Evolutionary conservation across 768 basidiomycete species (phyloP).

Genomic region (Phlebiopsis gigantea): DNA sequence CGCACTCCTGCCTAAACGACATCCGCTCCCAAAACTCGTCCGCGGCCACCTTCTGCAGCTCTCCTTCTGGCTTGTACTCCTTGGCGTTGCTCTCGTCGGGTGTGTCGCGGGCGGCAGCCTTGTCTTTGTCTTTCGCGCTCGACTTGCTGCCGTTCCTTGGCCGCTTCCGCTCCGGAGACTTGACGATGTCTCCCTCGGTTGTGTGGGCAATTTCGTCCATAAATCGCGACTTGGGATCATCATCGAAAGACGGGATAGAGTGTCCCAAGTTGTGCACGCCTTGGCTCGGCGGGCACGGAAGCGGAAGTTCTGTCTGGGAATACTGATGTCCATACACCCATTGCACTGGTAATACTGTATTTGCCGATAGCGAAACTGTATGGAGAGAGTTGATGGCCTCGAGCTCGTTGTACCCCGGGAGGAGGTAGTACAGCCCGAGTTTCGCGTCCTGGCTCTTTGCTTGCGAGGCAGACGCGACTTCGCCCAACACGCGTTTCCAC

Average conservation of each 20-base stretch:
- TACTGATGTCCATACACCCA: constrained; percentile 88
- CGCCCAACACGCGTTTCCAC: constrained; percentile 80
- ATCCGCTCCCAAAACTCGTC: constrained; percentile 98
- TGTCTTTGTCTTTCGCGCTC: not conserved
- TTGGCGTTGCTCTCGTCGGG: constrained; percentile 20
- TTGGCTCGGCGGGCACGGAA: constrained; percentile 40
- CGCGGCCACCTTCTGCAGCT: constrained; percentile 51
- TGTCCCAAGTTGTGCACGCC: constrained; percentile 52
- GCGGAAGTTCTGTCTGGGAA: constrained; percentile 34
- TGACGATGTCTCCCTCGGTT: constrained; percentile 50
- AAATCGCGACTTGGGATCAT: constrained; percentile 94
- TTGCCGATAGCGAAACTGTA: constrained; percentile 24
- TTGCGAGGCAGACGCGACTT: constrained; percentile 42
- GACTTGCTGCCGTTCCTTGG: constrained; percentile 28
- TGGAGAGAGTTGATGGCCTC: constrained; percentile 61
- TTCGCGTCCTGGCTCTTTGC: constrained; percentile 23
- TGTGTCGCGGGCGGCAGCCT: constrained; percentile 5
- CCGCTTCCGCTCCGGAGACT: constrained; percentile 60
- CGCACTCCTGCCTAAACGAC: constrained; percentile 94
- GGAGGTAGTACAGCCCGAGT: constrained; percentile 48
- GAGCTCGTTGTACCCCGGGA: constrained; percentile 63
- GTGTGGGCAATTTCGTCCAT: constrained; percentile 85
- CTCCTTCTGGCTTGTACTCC: constrained; percentile 34
- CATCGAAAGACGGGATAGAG: constrained; percentile 88
- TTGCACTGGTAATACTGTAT: constrained; percentile 14